Base-by-base conservation (phyloP, 2,329 filamentous ascomycete species). In the Albifimbria verrucaria region DNA sequence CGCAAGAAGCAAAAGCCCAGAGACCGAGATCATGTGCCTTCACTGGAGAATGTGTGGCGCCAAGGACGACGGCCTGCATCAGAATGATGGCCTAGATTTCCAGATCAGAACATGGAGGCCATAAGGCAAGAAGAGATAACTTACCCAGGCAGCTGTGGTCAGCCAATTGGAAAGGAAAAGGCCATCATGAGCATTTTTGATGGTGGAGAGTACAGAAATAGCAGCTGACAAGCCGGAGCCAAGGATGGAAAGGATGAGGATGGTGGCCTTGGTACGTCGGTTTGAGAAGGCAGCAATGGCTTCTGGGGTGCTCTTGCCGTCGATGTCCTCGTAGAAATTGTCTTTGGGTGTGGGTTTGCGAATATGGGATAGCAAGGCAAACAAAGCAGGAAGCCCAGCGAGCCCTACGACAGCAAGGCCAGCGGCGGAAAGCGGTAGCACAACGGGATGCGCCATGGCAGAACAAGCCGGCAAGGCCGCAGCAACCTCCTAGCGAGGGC, bases 281-380 rank as follows among this genome's bases (percentile, higher is more conserved):
- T 82, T 79, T 24, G 86, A 87, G 64, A 86, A 92, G 39, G 76
- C 76, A 21, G 77, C 77, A 50, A 84, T 65, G 2, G 85, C 83
- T 63, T 87, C 83, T 41, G 81, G 77, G 0, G 84, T 87, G 26
- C 86, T 87, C 57, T 79, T 76, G 48, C 89, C 89, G 69, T 92
- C 89, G 56, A 78, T 71, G 63, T 92, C 89, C 59, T 85, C 74
- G 62, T 92, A 92, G 12, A 77, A 72, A 11, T 77, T 70, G 41
- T 78, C 72, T 53, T 70, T 71, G 9, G 71, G 67, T 4, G 63
- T 64, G 22, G 67, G 66, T 39, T 65, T 61, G 26, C 67, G 69
- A 32, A 68, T 54, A 53, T 76, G 74, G 26, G 59, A 58, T 45
- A 68, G 32, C 32, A 72, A 59, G 43, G 68, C 66, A 36, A 65